Evolutionary conservation across 2,329 filamentous ascomycete genomes (phyloP), one percentile per base, ranked within the genome.

Genomic region (Claviceps arundinis): DNA sequence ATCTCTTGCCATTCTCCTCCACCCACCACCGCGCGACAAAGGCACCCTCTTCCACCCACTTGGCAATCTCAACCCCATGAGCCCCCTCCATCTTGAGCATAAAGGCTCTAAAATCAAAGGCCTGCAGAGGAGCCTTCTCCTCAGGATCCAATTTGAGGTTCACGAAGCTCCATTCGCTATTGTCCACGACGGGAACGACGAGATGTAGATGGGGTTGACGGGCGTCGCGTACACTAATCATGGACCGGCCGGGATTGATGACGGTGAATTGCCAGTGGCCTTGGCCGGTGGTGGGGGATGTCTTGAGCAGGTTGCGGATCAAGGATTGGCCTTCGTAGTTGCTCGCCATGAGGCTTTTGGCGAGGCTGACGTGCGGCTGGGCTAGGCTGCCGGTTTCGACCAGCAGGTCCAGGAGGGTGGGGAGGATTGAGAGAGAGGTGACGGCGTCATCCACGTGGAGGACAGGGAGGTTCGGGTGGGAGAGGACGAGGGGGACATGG

Each of bases 271-370:
- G 64, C 65, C 65, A 68, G 42, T 63, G 56, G 4, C 61, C 63
- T 16, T 60, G 55, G 2, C 60, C 56, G 1, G 54, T 54, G 34
- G 49, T 54, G 8, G 22, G 42, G 13, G 56, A 58, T 1, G 44
- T 38, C 1, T 53, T 59, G 48, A 57, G 58, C 19, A 63, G 57
- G 0, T 62, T 59, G 7, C 65, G 64, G 40, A 68, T 62, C 8
- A 68, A 58, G 3, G 64, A 67, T 46, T 67, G 63, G 3, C 65
- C 65, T 47, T 68, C 65, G 45, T 67, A 68, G 51, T 66, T 65
- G 14, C 7, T 14, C 19, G 60, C 54, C 2, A 61, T 52, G 8
- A 68, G 58, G 34, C 66, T 63, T 2, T 51, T 54, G 1, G 63
- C 63, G 14, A 62, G 60, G 4, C 52, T 45, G 16, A 52, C 57